phyloP scores from a whole-genome alignment of 495 filamentous ascomycete species.

The Penicillium macrosclerotiorum region DNA sequence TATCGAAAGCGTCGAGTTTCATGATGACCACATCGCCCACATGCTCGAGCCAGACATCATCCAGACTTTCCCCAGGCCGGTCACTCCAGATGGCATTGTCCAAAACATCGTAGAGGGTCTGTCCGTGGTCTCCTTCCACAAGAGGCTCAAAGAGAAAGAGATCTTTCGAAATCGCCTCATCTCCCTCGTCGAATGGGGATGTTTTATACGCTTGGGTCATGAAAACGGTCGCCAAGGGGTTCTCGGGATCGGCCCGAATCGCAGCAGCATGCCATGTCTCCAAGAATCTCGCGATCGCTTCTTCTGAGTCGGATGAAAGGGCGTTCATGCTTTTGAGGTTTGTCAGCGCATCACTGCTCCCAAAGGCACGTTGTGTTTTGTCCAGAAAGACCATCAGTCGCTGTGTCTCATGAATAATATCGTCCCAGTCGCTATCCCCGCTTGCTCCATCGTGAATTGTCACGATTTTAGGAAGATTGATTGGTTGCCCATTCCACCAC shows the following conservation, averaged over 20 bases:
- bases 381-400: slow-evolving; percentile 88
- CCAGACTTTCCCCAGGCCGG: slow-evolving; percentile 46
- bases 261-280: slow-evolving; percentile 46
- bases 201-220: slow-evolving; percentile 39
- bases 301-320: slow-evolving; percentile 31
- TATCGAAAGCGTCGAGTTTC: slow-evolving; percentile 48
- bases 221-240: slow-evolving; percentile 38
- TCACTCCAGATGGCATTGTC: slow-evolving; percentile 66
- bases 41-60: slow-evolving; percentile 53
- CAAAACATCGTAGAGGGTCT: slow-evolving; percentile 70
- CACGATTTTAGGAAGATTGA: slow-evolving; percentile 58
- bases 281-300: slow-evolving; percentile 31
- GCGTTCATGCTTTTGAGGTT: slow-evolving; percentile 40
- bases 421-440: slow-evolving; percentile 40
- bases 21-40: slow-evolving; percentile 69
- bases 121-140: slow-evolving; percentile 39
- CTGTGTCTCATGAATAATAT: slow-evolving; percentile 56
- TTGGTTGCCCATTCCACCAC: slow-evolving; percentile 81
- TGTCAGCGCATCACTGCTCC: slow-evolving; percentile 62
- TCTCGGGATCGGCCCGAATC: slow-evolving; percentile 36
- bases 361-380: slow-evolving; percentile 74
- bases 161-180: slow-evolving; percentile 34
- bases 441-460: slow-evolving; percentile 43
- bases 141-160: slow-evolving; percentile 41
- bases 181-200: slow-evolving; percentile 28